These are phyloP conservation scores for Leccinum variicolor DNA, from an alignment of 768 basidiomycete species.

Conservation along the genomic window DNA sequence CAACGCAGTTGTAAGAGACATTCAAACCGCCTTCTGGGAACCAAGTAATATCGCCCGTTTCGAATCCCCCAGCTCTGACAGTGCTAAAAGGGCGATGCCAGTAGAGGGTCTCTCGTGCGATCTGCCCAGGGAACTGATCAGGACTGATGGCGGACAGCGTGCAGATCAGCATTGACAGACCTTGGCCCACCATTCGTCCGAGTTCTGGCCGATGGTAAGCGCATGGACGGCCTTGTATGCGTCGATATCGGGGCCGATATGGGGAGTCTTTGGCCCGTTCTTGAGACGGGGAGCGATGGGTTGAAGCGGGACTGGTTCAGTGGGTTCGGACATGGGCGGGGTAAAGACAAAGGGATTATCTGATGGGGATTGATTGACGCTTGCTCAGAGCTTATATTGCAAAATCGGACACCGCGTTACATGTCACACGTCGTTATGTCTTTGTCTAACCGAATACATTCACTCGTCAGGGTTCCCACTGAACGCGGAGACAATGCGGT, in stretches of 20 bases:
- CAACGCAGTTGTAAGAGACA: conserved; percentile 96
- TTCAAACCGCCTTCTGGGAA: conserved; percentile 94
- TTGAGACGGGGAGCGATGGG: conserved; percentile 77
- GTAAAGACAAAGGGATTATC: neutral
- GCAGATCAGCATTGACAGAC: conserved; percentile 32
- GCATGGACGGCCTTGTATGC: conserved; percentile 68
- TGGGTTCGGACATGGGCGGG: conserved; percentile 39
- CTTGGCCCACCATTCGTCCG: conserved; percentile 88
- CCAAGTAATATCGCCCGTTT: conserved; percentile 87
- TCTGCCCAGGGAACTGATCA: conserved; percentile 35
- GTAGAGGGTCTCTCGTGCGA: conserved; percentile 71
- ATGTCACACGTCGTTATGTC: conserved; percentile 12
- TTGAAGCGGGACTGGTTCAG: conserved; percentile 42
- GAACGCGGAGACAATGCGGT: conserved; percentile 25
- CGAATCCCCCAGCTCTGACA: conserved; percentile 79
- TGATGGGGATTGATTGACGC: neutral
- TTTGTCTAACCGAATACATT: neutral
- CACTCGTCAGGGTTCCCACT: neutral
- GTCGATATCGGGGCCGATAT: conserved; percentile 76
- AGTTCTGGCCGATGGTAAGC: conserved; percentile 69
- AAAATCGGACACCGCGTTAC: conserved; percentile 1
- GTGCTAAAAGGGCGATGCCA: conserved; percentile 91
- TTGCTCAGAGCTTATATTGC: conserved; percentile 15
- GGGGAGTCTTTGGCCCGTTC: conserved; percentile 61
- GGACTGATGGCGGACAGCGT: neutral